Evolutionary conservation across 192 early-diverging fungal genomes (phyloP), one percentile per base, ranked within the genome.

Genomic region (Coemansia sp.): DNA sequence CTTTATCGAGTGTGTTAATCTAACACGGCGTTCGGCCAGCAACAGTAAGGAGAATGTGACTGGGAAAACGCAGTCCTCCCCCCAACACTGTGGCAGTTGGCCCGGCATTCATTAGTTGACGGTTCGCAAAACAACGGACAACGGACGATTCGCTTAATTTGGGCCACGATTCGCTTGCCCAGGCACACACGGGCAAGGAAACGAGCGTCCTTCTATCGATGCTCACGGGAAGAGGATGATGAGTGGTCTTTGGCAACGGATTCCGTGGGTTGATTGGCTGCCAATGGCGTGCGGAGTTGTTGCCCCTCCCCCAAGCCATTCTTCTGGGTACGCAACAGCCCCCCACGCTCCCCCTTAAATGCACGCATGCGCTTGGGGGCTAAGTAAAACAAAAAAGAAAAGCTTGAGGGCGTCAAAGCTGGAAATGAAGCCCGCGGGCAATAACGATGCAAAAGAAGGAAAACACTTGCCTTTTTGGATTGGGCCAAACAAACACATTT

Each of bases 181-280:
- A 46, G 44, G 51, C 51, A 53, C 51, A 49, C 20, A 49, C 16
- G 48, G n/a, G 48, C 48, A 18, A 21, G 18, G 48, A 7, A 49
- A 20, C 16, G 20, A 49, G 20, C 16, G 48, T 16, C 20, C 30
- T 30, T 30, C 30, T 30, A 30, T 30, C 30, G 30, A 30, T 30
- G n/a, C 46, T 48, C 4, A 38, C 38, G 3, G 30, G 30, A 30
- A 30, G 30, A 30, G 3, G 3, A 30, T 30, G 1, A 30, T 38
- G 30, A 30, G 30, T 30, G 30, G 30, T 26, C 24, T 26, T 26
- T 26, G 57, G 34, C 57, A 59, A 15, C 57, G 57, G 57, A 59
- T 20, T 59, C 34, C 57, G 57, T 38, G 57, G 57, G 57, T 59
- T 59, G 57, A 59, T 59, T 59, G 57, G 57, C 57, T 35, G 33